phyloP scores from a whole-genome alignment of 768 basidiomycete genomes.

The Crepidotus variabilis region DNA sequence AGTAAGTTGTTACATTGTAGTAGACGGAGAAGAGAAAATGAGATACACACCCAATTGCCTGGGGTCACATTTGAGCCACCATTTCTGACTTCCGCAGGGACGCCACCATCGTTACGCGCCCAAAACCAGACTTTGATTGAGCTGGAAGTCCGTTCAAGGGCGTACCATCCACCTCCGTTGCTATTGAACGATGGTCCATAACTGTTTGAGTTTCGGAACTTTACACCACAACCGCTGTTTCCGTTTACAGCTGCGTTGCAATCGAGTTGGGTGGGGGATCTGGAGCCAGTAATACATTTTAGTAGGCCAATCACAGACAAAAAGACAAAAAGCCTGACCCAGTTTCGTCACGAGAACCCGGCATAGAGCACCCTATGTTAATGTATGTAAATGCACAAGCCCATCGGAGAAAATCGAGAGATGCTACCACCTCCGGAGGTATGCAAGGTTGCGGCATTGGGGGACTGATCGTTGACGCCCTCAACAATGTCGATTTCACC shows the following conservation, averaged over 20 bases:
- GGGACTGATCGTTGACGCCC: slow-evolving; percentile 35
- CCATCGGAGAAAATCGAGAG: not conserved
- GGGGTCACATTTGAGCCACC: slow-evolving; percentile 32
- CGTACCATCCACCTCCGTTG: slow-evolving; percentile 61
- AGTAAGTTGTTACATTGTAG: not conserved
- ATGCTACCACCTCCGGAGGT: slow-evolving; percentile 36
- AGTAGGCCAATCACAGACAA: not conserved
- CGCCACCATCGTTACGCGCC: slow-evolving; percentile 36
- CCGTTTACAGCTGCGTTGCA: slow-evolving; percentile 39
- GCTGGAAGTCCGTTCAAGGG: slow-evolving; percentile 44
- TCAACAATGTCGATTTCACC: slow-evolving; percentile 41
- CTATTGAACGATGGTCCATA: slow-evolving; percentile 53
- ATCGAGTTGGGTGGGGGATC: slow-evolving; percentile 30
- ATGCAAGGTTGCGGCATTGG: slow-evolving; percentile 38
- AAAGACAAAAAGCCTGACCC: slow-evolving; percentile 30
- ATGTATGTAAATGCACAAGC: not conserved
- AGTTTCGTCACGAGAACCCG: slow-evolving; percentile 30
- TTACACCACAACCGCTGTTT: slow-evolving; percentile 51
- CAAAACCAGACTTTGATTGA: slow-evolving; percentile 66
- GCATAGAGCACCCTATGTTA: slow-evolving; percentile 23
- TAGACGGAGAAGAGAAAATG: not conserved
- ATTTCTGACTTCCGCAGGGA: slow-evolving; percentile 37
- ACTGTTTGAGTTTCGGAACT: slow-evolving; percentile 27
- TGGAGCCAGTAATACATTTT: slow-evolving; percentile 19
- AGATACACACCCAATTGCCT: slow-evolving; percentile 32